These are phyloP conservation scores for Eustoma russellianum DNA, from an alignment of 257 asterid genomes.

Conservation along the genomic window DNA sequence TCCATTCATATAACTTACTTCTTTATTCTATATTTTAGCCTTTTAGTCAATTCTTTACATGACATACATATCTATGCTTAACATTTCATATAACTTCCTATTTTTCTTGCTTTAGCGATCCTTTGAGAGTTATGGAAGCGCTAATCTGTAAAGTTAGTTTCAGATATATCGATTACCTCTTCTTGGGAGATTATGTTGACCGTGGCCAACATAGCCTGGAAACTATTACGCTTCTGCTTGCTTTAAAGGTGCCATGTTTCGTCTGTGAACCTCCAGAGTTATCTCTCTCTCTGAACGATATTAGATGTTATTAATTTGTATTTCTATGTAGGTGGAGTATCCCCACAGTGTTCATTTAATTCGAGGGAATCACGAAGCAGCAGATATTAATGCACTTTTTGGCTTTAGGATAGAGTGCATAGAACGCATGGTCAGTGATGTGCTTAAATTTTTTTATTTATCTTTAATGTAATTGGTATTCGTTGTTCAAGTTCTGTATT, in stretches of 20 bases:
- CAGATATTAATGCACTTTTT: constrained; percentile 97
- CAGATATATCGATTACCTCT: constrained; percentile 96
- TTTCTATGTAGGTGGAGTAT: constrained; percentile 65
- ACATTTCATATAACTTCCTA: no score
- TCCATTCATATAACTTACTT: no score
- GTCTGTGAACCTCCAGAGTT: constrained; percentile 10
- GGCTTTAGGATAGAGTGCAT: constrained; percentile 99
- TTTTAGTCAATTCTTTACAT: no score
- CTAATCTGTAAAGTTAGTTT: constrained; percentile 28
- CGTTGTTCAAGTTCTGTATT: background rate
- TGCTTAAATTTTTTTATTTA: constrained; percentile 3
- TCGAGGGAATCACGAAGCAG: constrained; percentile 99
- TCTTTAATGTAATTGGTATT: background rate
- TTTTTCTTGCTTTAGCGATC: background rate
- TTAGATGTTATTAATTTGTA: constrained; percentile 9
- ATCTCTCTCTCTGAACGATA: constrained; percentile 6
- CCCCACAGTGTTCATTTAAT: constrained; percentile 81
- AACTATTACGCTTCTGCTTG: constrained; percentile 87
- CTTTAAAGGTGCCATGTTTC: constrained; percentile 58
- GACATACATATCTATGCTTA: no score
- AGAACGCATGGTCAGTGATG: constrained; percentile 77
- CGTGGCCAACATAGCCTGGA: constrained; percentile 99
- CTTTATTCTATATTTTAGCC: no score
- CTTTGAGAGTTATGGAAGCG: background rate
- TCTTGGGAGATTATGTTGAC: constrained; percentile 98